Percentiles rank a stretch among this genome's conserved stretches.
Conservation (phyloP, 345 rosid species). For the Eutrema japonicum region DNA sequence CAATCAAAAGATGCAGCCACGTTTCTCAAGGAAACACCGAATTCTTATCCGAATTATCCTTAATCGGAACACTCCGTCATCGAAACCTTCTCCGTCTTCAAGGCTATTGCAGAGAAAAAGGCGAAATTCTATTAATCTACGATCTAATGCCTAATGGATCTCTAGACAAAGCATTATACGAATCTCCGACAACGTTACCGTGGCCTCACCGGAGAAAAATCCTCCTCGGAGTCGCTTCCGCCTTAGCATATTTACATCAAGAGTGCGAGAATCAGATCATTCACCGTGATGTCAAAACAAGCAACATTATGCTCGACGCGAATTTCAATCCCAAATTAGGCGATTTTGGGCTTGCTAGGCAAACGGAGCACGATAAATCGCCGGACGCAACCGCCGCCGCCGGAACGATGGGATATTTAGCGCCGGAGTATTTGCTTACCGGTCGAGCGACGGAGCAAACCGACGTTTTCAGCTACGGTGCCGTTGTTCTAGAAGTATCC, state of each 20-base stretch:
- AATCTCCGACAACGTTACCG: constrained; percentile 68
- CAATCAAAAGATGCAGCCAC: constrained; percentile 92
- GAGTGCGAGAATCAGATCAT: constrained; percentile 97
- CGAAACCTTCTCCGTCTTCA: constrained; percentile 88
- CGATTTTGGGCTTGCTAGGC: constrained; percentile 91
- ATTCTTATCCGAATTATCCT: constrained; percentile 78
- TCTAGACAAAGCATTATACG: constrained; percentile 89
- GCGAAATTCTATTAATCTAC: constrained; percentile 83
- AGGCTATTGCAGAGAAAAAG: constrained; percentile 95
- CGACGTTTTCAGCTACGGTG: constrained; percentile 92
- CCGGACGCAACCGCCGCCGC: constrained; percentile 97
- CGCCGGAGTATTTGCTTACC: constrained; percentile 89
- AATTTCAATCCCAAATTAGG: constrained; percentile 86
- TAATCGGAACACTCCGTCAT: constrained; percentile 88
- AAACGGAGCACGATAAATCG: constrained; percentile 85
- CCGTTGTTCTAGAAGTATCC: constrained; percentile 85
- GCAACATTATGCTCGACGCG: constrained; percentile 92
- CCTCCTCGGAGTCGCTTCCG: constrained; percentile 85
- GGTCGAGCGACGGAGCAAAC: constrained; percentile 93
- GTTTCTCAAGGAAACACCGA: constrained; percentile 83
- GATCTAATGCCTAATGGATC: constrained; percentile 97
- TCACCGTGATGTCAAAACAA: constrained; percentile 88
- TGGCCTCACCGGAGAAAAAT: constrained; percentile 80
- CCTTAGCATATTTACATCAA: constrained; percentile 91
- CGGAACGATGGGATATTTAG: constrained; percentile 98